A percentile compares a stretch with the other conserved stretches of the same genome.
These are phyloP conservation scores for Echinosophora koreensis DNA, from an alignment of 306 rosid genomes.

Conservation along the genomic window DNA sequence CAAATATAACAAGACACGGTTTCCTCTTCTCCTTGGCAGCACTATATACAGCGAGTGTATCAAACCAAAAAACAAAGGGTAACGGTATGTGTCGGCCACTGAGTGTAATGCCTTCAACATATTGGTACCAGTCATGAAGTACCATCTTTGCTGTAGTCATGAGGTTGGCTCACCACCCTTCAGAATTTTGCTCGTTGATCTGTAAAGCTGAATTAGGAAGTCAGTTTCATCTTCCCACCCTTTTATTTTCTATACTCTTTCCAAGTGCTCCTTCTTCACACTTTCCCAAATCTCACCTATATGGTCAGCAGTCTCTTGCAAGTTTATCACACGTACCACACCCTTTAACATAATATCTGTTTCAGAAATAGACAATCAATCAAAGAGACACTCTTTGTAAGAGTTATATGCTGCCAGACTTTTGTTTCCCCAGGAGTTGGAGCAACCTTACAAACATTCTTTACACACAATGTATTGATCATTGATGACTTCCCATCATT, in stretches of 20 bases:
- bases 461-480: constrained; percentile 84
- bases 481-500: constrained; percentile 98
- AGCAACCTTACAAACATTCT: constrained; percentile 96
- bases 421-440: constrained; percentile 97
- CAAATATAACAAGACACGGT: too few relatives aligned
- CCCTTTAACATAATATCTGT: constrained; percentile 92
- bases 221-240: constrained; percentile 86
- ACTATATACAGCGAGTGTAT: too few relatives aligned
- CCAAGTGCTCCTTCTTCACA: constrained; percentile 85
- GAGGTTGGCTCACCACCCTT: constrained; percentile 48
- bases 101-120: too few relatives aligned
- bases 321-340: constrained; percentile 95
- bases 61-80: too few relatives aligned
- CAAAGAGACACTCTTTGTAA: constrained; percentile 88
- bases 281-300: constrained; percentile 94
- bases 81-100: too few relatives aligned
- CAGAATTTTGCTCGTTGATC: constrained; percentile 73
- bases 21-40: too few relatives aligned
- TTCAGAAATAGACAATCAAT: constrained; percentile 93
- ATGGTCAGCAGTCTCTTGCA: constrained; percentile 92
- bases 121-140: too few relatives aligned
- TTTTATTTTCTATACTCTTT: constrained; percentile 85
- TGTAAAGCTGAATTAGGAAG: constrained; percentile 86
- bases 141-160: too few relatives aligned
- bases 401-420: constrained; percentile 96